These are phyloP conservation scores for Parathielavia hyrcaniae DNA, from an alignment of 495 filamentous ascomycete species.

Conservation along the genomic window DNA sequence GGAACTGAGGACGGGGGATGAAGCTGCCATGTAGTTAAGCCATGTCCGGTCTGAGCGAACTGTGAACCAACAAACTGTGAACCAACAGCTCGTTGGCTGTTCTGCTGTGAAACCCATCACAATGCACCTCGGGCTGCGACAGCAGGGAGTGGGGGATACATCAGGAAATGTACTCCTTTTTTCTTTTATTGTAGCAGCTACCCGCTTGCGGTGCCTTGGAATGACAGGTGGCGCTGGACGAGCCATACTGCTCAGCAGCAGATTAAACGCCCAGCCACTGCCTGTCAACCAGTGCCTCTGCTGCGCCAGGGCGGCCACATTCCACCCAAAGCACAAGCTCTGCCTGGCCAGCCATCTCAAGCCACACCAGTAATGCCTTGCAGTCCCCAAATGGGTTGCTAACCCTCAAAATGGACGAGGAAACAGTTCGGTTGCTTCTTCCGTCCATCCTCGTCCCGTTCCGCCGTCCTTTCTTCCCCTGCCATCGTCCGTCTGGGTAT, in stretches of 20 bases:
- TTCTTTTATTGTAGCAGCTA: conserved; percentile 27
- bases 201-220: conserved; percentile 8
- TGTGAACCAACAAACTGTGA: not conserved
- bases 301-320: not conserved
- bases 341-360: not conserved
- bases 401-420: not conserved
- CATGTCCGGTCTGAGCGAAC: too few relatives aligned
- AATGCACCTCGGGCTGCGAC: not conserved
- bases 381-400: not conserved
- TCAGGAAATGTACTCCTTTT: conserved; percentile 30
- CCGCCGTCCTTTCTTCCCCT: conserved; percentile 6
- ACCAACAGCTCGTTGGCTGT: not conserved
- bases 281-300: not conserved
- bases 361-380: not conserved
- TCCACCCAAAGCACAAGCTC: not conserved
- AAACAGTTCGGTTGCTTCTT: not conserved
- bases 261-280: not conserved
- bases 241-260: not conserved
- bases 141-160: conserved; percentile 3
- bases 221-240: not conserved
- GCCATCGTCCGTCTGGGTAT: conserved; percentile 8
- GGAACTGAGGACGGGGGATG: not conserved
- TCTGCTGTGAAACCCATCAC: not conserved
- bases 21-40: too few relatives aligned
- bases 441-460: conserved; percentile 4